Conservation (phyloP, 768 basidiomycete species). For the Suillus cothurnatus region DNA sequence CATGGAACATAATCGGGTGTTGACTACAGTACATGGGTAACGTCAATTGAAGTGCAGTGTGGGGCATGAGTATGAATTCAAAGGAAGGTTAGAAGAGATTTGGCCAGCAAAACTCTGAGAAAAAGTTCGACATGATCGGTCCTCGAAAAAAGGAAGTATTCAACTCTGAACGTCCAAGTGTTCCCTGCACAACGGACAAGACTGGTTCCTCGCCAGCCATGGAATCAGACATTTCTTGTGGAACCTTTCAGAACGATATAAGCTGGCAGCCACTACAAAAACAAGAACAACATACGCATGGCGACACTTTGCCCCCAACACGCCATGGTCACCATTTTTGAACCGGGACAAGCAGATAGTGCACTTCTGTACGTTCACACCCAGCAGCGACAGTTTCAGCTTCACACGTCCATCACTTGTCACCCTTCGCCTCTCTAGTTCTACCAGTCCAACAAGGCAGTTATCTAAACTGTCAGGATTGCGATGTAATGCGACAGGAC, state of each 20-base stretch:
- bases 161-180: constrained; percentile 36
- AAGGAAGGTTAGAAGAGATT: constrained; percentile 6
- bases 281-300: constrained; percentile 47
- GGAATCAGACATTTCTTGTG: constrained; percentile 64
- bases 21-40: constrained; percentile 4
- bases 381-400: constrained; percentile 66
- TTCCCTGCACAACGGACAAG: constrained; percentile 69
- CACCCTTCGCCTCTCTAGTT: constrained; percentile 58
- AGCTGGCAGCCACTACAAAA: constrained; percentile 7
- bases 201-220: constrained; percentile 61
- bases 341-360: constrained; percentile 76
- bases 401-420: constrained; percentile 70
- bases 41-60: neutral
- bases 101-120: constrained; percentile 2
- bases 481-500: constrained; percentile 43
- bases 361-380: constrained; percentile 66
- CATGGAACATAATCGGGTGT: neutral
- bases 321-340: constrained; percentile 56
- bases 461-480: constrained; percentile 19
- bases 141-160: neutral
- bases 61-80: neutral
- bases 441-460: constrained; percentile 47
- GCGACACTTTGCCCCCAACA: constrained; percentile 57
- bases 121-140: constrained; percentile 2
- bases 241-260: constrained; percentile 37